Evolutionary conservation across 768 basidiomycete genomes (phyloP).

Genomic region (Rhizopogon vinicolor): DNA sequence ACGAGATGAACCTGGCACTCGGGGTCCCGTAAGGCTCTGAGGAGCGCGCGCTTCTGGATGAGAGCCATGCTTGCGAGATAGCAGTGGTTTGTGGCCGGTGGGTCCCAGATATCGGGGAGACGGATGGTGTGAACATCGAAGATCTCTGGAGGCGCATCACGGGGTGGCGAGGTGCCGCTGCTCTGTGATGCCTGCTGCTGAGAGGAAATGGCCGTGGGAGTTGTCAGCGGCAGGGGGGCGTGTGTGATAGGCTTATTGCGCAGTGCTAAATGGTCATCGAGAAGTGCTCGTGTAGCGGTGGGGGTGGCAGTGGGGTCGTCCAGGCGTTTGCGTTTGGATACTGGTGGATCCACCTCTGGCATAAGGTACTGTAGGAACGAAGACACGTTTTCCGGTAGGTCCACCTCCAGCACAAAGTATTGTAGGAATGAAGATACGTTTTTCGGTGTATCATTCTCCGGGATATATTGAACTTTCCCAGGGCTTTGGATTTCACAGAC

Average conservation of each 20-base stretch:
- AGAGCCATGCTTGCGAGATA: slow-evolving; percentile 69
- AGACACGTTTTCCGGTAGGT: background rate
- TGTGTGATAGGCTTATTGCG: background rate
- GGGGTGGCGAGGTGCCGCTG: slow-evolving; percentile 8
- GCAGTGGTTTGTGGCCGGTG: slow-evolving; percentile 40
- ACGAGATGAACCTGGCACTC: slow-evolving; percentile 50
- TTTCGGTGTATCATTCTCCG: background rate
- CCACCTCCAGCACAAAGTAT: background rate
- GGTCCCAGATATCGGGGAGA: slow-evolving; percentile 28
- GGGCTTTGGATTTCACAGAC: background rate
- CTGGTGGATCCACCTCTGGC: background rate
- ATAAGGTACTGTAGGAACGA: background rate
- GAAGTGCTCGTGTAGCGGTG: background rate
- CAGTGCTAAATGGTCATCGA: background rate
- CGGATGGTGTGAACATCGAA: slow-evolving; percentile 40
- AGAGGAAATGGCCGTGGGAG: background rate
- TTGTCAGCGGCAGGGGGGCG: background rate
- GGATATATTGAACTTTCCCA: too few species aligned
- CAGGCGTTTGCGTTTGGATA: background rate
- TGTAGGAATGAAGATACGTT: background rate
- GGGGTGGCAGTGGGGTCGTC: background rate
- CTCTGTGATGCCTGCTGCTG: background rate
- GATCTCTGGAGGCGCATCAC: slow-evolving; percentile 35
- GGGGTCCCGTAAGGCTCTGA: slow-evolving; percentile 42
- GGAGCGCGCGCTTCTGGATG: slow-evolving; percentile 62